These are phyloP conservation scores for Aspergillus chevalieri DNA, from an alignment of 2,329 filamentous ascomycete species.

Conservation along the genomic window DNA sequence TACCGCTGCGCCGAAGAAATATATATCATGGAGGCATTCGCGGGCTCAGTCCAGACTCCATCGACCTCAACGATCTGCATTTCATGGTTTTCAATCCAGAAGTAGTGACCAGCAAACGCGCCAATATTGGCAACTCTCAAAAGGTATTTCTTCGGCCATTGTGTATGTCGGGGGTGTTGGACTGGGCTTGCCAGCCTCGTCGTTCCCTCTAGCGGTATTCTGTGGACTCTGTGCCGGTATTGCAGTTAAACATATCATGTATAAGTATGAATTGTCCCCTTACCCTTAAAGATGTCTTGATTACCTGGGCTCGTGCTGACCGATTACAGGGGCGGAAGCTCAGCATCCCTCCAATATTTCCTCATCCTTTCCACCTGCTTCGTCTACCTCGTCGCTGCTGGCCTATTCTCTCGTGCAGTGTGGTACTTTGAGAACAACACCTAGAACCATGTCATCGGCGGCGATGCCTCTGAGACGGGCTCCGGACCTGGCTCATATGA, in stretches of 20 bases:
- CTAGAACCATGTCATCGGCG: constrained; percentile 35
- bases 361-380: constrained; percentile 76
- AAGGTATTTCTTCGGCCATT: too few relatives aligned
- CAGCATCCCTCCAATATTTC: constrained; percentile 66
- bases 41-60: constrained; percentile 58
- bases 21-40: constrained; percentile 57
- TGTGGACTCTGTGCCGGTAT: too few relatives aligned
- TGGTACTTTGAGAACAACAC: constrained; percentile 66
- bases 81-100: too few relatives aligned
- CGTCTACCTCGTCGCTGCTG: constrained; percentile 76
- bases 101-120: too few relatives aligned
- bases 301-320: too few relatives aligned
- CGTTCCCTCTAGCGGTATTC: too few relatives aligned
- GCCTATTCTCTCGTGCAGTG: constrained; percentile 69
- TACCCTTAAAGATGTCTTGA: too few relatives aligned
- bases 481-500: constrained; percentile 63
- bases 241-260: too few relatives aligned
- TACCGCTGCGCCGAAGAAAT: constrained; percentile 60
- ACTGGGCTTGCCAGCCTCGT: too few relatives aligned
- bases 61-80: constrained; percentile 66
- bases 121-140: too few relatives aligned
- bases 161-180: too few relatives aligned
- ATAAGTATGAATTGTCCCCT: too few relatives aligned
- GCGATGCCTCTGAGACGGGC: constrained; percentile 49
- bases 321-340: constrained; percentile 51